Evolutionary conservation across 805 yeast genomes (phyloP).

Genomic region (Starmera caribaea): DNA sequence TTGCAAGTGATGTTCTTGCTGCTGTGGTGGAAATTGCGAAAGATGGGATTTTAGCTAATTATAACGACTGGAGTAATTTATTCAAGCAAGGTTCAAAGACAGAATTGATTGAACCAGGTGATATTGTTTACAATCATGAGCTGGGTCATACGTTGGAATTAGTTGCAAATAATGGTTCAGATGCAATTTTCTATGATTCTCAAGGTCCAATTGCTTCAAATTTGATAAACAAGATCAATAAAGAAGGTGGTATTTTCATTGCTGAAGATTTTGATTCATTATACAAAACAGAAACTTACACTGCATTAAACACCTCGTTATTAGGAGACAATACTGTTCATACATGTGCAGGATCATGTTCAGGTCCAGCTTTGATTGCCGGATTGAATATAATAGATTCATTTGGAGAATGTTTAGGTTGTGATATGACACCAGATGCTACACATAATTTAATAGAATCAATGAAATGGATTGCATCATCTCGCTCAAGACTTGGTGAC

Average conservation of each 20-base stretch:
- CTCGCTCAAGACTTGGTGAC: conserved; percentile 81
- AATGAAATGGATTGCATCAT: conserved; percentile 92
- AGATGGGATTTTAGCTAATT: conserved; percentile 20
- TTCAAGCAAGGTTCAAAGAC: conserved; percentile 23
- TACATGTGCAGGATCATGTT: conserved; percentile 64
- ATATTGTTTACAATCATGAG: conserved; percentile 45
- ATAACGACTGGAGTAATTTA: conserved; percentile 49
- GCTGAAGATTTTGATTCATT: conserved; percentile 61
- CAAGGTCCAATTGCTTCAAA: conserved; percentile 60
- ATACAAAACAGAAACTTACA: conserved; percentile 28
- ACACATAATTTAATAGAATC: conserved; percentile 69
- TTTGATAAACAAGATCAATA: conserved; percentile 39
- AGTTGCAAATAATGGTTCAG: conserved; percentile 71
- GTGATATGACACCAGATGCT: conserved; percentile 37
- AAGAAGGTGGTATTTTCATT: conserved; percentile 59
- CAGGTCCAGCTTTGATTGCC: conserved; percentile 74
- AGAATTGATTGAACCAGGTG: conserved; percentile 44
- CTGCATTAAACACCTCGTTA: conserved; percentile 34
- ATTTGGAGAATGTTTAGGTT: conserved; percentile 29
- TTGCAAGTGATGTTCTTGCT: conserved; percentile 34
- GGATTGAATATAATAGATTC: conserved; percentile 60
- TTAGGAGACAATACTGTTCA: conserved; percentile 32
- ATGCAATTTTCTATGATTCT: conserved; percentile 76
- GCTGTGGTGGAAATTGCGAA: conserved; percentile 31
- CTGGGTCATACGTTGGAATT: conserved; percentile 58